phyloP scores from a whole-genome alignment of 768 basidiomycete genomes.

The Lyophyllum decastes region DNA sequence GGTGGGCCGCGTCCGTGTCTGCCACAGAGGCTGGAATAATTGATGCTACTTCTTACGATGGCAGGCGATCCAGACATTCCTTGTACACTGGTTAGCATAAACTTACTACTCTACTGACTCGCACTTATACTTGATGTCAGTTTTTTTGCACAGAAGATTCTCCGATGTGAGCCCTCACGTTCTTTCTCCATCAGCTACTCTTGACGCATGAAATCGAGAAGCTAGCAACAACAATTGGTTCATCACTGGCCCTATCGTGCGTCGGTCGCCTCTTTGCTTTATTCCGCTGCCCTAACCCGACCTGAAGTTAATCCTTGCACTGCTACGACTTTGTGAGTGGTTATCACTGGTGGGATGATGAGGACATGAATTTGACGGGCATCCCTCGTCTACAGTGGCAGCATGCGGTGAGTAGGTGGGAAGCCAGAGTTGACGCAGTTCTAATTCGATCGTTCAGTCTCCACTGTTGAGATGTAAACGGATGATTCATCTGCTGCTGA shows the following conservation, averaged over 20 bases:
- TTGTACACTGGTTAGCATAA: constrained; percentile 23
- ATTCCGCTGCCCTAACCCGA: neutral
- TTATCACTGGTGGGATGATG: neutral
- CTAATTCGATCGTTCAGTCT: constrained; percentile 10
- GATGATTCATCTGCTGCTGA: neutral
- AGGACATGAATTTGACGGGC: neutral
- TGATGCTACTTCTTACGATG: neutral
- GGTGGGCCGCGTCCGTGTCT: neutral
- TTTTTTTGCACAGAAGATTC: constrained; percentile 16
- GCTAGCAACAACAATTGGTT: constrained; percentile 28
- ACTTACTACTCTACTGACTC: neutral
- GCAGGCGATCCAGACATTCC: constrained; percentile 27
- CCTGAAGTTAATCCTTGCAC: constrained; percentile 19
- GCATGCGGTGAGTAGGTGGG: constrained; percentile 16
- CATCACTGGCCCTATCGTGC: constrained; percentile 25
- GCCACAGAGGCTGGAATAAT: no score
- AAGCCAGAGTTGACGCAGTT: neutral
- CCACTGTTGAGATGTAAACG: constrained; percentile 25
- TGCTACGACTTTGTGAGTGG: constrained; percentile 22
- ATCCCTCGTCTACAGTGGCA: constrained; percentile 14
- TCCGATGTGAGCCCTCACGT: constrained; percentile 11
- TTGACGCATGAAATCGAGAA: neutral
- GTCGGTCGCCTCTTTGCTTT: neutral
- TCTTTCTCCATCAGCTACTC: neutral
- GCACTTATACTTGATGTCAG: constrained; percentile 2